Evolutionary conservation across 306 rosid species (phyloP), one percentile per base, ranked within the genome.

Genomic region (Lathyrus aphaca): DNA sequence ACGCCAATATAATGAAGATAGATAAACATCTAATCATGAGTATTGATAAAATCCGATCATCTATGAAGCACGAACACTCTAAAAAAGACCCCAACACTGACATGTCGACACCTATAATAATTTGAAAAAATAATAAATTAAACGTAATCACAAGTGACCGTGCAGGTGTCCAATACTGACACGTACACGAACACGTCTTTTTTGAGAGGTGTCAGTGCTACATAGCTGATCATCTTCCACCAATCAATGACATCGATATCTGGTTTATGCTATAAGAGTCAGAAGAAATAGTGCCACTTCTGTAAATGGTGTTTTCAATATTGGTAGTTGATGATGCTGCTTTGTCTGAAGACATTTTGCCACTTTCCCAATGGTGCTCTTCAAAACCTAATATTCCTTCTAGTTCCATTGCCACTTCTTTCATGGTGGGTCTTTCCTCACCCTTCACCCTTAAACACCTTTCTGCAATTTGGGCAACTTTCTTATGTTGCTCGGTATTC

Each of bases 371-470:
- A 46, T 1, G 51, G 3, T 46, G 19, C 51, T 46, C 19, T 46
- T 46, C 53, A 46, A 46, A n/a, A 46, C 15, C 53, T 46, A 46
- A 46, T 15, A 46, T 46, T 46, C 19, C 53, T 18, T 46, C 21
- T 6, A 46, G 10, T 46, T 46, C 53, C 53, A 15, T 6, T 15
- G 53, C 53, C 21, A 46, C 53, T 46, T 46, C 53, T 46, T 46
- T 46, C 53, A 46, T 46, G 53, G 21, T 15, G 21, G 53, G 53
- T 46, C 53, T 46, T 46, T 46, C 19, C 53, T 46, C 53, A 46
- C 53, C 53, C 21, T 46, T 46, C 17, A 46, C 53, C 5, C 10
- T 15, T 46, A 46, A 15, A 46, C 53, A 46, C 19, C 53, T 46
- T 46, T 46, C 53, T 46, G 53, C 21, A 15, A 46, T 15, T 15